A percentile compares a stretch with the other conserved stretches of the same genome.
phyloP scores from a whole-genome alignment of 371 early-diverging fungal genomes.

The Actinomortierella ambigua region DNA sequence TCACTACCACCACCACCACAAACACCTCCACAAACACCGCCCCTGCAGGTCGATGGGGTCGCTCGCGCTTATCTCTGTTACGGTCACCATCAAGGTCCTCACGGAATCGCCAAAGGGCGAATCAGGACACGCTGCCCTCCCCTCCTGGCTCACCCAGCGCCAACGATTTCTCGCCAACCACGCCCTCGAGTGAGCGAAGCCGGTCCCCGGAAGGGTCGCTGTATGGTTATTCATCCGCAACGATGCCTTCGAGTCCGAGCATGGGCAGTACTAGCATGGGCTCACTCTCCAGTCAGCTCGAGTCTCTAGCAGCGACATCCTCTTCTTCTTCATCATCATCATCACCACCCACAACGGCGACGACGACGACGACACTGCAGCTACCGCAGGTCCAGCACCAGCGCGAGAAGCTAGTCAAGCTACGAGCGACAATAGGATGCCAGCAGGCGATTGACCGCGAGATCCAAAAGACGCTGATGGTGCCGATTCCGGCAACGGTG shows the following conservation, averaged over 20 bases:
- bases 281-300: constrained; percentile 39
- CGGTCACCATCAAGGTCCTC: too few species aligned
- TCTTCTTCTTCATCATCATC: background rate
- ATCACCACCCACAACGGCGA: too few species aligned
- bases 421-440: constrained; percentile 28
- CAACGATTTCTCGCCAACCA: constrained; percentile 14
- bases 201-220: constrained; percentile 28
- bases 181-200: constrained; percentile 24
- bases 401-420: constrained; percentile 37
- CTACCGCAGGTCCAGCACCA: constrained; percentile 36
- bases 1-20: too few species aligned
- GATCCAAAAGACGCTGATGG: constrained; percentile 44
- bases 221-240: constrained; percentile 6
- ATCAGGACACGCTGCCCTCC: constrained; percentile 16
- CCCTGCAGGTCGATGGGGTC: too few species aligned
- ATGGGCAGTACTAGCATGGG: constrained; percentile 14
- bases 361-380: background rate
- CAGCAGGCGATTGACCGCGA: constrained; percentile 36
- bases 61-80: too few species aligned
- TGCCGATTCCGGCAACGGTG: constrained; percentile 22
- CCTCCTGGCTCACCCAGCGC: constrained; percentile 37
- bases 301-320: constrained; percentile 14
- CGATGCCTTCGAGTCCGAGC: constrained; percentile 22
- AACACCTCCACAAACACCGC: too few species aligned
- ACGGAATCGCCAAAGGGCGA: too few species aligned